phyloP scores from a whole-genome alignment of 2,329 filamentous ascomycete genomes.

The Neopestalotiopsis clavispora region DNA sequence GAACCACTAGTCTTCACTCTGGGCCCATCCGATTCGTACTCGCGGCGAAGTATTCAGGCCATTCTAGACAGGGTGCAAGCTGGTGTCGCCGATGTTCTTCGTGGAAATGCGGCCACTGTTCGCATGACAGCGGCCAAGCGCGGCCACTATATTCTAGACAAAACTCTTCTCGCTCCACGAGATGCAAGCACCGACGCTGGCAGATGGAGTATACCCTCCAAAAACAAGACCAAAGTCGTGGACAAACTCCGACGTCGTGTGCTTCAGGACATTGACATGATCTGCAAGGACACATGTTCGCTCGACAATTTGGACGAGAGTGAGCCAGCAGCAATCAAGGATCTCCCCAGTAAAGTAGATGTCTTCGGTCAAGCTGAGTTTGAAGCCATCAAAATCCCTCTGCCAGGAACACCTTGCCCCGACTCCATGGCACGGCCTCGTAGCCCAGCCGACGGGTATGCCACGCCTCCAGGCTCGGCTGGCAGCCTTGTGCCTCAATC shows the following conservation, averaged over 20 bases:
- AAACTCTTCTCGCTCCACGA: constrained; percentile 45
- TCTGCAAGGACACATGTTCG: constrained; percentile 57
- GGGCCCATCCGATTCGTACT: constrained; percentile 46
- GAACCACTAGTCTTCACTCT: constrained; percentile 52
- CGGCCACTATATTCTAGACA: constrained; percentile 58
- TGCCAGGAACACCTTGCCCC: background rate
- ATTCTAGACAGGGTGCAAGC: constrained; percentile 57
- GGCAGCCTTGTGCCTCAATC: background rate
- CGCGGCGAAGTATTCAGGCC: constrained; percentile 50
- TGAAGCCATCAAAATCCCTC: background rate
- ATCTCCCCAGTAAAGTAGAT: constrained; percentile 5
- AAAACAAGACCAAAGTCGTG: constrained; percentile 45
- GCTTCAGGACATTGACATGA: constrained; percentile 50
- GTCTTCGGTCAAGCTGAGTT: background rate
- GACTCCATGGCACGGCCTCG: background rate
- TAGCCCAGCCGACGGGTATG: background rate
- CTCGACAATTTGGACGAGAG: constrained; percentile 41
- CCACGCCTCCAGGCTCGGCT: background rate
- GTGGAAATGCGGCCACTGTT: constrained; percentile 50
- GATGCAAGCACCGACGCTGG: constrained; percentile 24
- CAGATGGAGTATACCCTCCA: constrained; percentile 36
- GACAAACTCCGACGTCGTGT: constrained; percentile 50
- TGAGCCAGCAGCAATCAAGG: background rate
- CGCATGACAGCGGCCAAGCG: constrained; percentile 56
- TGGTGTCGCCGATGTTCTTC: constrained; percentile 53